Evolutionary conservation across 331 rosid genomes (phyloP).

Genomic region (Cydonia oblonga): DNA sequence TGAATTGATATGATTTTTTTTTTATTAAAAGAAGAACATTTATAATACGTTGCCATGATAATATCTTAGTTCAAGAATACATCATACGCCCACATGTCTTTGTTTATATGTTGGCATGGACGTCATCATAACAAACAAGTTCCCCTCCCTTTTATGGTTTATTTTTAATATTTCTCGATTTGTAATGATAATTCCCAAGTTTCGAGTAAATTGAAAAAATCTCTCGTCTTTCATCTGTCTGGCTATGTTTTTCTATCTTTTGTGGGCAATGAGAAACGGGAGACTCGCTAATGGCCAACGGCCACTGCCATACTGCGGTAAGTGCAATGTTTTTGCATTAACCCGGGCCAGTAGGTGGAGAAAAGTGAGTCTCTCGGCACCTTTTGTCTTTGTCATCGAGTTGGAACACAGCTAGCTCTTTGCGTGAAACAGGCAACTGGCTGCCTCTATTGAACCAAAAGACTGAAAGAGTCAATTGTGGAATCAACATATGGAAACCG

Average conservation of each 20-base stretch:
- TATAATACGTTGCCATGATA: too few relatives aligned
- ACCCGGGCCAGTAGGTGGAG: neutral
- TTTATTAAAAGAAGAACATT: too few relatives aligned
- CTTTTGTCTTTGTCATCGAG: neutral
- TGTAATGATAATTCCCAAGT: too few relatives aligned
- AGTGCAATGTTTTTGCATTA: neutral
- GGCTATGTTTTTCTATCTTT: neutral
- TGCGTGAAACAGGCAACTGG: neutral
- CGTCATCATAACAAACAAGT: too few relatives aligned
- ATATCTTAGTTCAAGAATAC: too few relatives aligned
- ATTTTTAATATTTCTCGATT: too few relatives aligned
- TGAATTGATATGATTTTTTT: neutral
- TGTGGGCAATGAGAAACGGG: neutral
- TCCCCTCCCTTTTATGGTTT: too few relatives aligned
- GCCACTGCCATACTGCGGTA: neutral
- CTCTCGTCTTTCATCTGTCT: neutral
- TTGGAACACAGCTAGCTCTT: neutral
- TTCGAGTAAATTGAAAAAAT: too few relatives aligned
- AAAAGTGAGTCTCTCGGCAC: neutral
- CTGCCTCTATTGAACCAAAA: neutral
- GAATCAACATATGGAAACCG: too few relatives aligned
- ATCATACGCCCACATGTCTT: too few relatives aligned
- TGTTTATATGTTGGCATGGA: too few relatives aligned
- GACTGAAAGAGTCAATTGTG: too few relatives aligned
- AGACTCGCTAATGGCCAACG: neutral